Conservation (phyloP, 208 protist genomes). For the Trypanosoma caninum region DNA sequence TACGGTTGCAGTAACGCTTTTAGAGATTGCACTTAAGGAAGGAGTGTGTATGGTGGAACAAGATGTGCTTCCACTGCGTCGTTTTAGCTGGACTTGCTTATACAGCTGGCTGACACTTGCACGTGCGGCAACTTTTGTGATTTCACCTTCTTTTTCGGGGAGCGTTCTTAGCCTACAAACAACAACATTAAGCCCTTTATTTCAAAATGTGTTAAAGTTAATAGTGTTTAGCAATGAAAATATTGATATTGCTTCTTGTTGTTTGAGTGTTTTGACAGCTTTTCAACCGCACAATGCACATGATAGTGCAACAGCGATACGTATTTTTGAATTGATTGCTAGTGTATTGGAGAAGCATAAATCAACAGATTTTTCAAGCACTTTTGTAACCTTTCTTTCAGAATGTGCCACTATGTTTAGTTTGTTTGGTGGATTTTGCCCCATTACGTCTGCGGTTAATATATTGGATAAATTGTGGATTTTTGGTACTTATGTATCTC, state of each 20-base stretch:
- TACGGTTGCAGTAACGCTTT: slow-evolving; percentile 27
- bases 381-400: slow-evolving; percentile 9
- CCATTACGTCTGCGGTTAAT: slow-evolving; percentile 6
- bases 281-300: slow-evolving; percentile 12
- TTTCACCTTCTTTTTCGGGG: neutral
- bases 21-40: slow-evolving; percentile 26
- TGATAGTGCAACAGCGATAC: slow-evolving; percentile 1
- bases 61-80: neutral
- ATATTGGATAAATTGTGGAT: slow-evolving; percentile 34
- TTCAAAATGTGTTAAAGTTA: slow-evolving; percentile 17
- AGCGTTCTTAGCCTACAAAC: neutral
- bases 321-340: slow-evolving; percentile 27
- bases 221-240: slow-evolving; percentile 11
- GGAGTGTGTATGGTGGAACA: slow-evolving; percentile 21
- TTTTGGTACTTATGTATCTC: slow-evolving; percentile 26
- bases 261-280: slow-evolving; percentile 8
- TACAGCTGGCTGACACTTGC: slow-evolving; percentile 13
- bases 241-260: slow-evolving; percentile 16
- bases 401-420: slow-evolving; percentile 21
- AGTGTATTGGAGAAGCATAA: slow-evolving; percentile 15
- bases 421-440: slow-evolving; percentile 14
- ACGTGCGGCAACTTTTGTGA: slow-evolving; percentile 2
- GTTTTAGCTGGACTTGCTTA: slow-evolving; percentile 12
- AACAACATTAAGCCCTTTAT: slow-evolving; percentile 10
- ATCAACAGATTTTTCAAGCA: neutral